Conservation (phyloP, 2,329 filamentous ascomycete species). For the Ascocoryne sarcoides region DNA sequence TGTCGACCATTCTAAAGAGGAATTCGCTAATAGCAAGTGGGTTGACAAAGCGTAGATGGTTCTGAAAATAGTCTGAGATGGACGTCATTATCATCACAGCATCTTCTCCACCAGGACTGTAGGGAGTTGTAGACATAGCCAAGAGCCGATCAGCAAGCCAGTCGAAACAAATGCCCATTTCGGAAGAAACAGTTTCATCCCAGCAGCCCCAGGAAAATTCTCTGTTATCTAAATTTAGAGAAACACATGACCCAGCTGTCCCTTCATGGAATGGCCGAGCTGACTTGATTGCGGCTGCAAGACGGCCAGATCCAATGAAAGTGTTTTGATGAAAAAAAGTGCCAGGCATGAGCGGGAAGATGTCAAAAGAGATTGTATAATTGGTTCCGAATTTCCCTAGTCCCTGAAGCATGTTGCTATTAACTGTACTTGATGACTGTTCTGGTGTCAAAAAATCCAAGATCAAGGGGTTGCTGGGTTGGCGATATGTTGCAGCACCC, state of each 20-base stretch:
- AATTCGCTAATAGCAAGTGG: conserved; percentile 14
- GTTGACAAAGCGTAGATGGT: conserved; percentile 15
- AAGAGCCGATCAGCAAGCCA: conserved; percentile 41
- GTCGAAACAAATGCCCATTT: conserved; percentile 53
- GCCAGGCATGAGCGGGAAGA: conserved; percentile 47
- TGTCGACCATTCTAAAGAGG: conserved; percentile 22
- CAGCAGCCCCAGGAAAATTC: conserved; percentile 46
- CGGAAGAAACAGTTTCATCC: conserved; percentile 50
- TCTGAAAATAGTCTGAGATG: conserved; percentile 25
- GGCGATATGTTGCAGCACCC: conserved; percentile 27
- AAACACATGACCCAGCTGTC: not conserved
- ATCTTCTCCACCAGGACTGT: conserved; percentile 4
- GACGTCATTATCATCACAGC: conserved; percentile 11
- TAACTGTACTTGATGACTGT: conserved; percentile 12
- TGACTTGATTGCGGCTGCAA: conserved; percentile 23
- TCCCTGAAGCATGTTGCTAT: conserved; percentile 37
- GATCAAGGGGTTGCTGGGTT: conserved; percentile 26
- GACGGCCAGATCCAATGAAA: conserved; percentile 45
- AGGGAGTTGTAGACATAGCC: not conserved
- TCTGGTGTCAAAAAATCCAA: conserved; percentile 19
- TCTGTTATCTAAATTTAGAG: conserved; percentile 35
- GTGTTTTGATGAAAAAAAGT: conserved; percentile 53
- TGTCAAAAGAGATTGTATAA: conserved; percentile 54
- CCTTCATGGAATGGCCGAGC: not conserved
- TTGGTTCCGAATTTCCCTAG: conserved; percentile 52